Evolutionary conservation across 164 flowering plant species (phyloP).

Genomic region (Kalanchoe fedtschenkoi): DNA sequence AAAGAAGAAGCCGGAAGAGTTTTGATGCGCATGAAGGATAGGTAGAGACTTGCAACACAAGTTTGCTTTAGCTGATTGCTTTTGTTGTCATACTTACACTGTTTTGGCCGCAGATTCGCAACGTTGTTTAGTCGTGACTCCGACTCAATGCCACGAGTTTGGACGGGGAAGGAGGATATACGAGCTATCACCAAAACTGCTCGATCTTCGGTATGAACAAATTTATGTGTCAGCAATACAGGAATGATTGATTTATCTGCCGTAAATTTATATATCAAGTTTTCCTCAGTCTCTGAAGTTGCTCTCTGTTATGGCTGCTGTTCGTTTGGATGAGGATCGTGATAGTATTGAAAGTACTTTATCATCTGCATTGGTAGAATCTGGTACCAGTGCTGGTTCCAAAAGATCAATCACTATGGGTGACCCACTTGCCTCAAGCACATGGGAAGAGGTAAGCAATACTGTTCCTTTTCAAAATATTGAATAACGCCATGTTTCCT

Average conservation of each 20-base stretch:
- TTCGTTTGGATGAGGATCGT: constrained; percentile 63
- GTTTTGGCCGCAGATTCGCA: constrained; percentile 19
- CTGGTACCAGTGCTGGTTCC: constrained; percentile 20
- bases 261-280: background rate
- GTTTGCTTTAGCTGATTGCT: background rate
- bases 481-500: no score
- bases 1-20: constrained; percentile 91
- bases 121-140: constrained; percentile 79
- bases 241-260: background rate
- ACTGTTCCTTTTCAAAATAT: background rate
- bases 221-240: background rate
- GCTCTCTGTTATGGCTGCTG: constrained; percentile 79
- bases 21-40: constrained; percentile 87
- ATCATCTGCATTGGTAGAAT: constrained; percentile 53
- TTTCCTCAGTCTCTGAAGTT: constrained; percentile 75
- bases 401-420: constrained; percentile 36
- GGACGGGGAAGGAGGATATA: constrained; percentile 96
- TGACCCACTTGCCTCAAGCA: constrained; percentile 95
- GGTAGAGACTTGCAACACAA: constrained; percentile 26
- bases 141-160: constrained; percentile 93
- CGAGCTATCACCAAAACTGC: constrained; percentile 83
- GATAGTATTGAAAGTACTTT: constrained; percentile 68
- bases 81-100: background rate
- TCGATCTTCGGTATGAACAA: constrained; percentile 64
- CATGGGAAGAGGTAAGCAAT: constrained; percentile 77